Conservation (phyloP, 129 eudicot genomes). For the Lactuca saligna region DNA sequence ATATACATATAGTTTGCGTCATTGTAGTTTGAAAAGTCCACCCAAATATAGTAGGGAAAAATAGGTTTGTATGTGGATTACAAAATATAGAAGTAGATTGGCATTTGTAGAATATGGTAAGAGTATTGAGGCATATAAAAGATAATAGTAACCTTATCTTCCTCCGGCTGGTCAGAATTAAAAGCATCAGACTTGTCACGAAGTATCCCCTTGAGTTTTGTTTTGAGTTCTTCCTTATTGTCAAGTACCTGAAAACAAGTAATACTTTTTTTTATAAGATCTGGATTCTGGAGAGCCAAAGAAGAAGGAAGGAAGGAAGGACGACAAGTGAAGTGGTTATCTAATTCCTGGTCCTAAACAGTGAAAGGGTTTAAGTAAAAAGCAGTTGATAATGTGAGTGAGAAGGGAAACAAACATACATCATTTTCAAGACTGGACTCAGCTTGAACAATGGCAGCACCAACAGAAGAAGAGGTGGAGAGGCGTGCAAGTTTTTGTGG, state of each 20-base stretch:
- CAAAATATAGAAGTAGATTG: too few relatives aligned
- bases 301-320: too few relatives aligned
- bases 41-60: background rate
- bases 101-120: too few relatives aligned
- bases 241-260: conserved; percentile 51
- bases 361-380: background rate
- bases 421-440: conserved; percentile 74
- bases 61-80: too few relatives aligned
- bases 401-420: conserved; percentile 54
- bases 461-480: conserved; percentile 64
- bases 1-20: too few relatives aligned
- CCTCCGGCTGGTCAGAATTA: conserved; percentile 69
- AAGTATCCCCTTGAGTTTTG: conserved; percentile 73
- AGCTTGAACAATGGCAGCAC: conserved; percentile 96
- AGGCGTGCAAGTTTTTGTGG: conserved; percentile 64
- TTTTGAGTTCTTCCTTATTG: conserved; percentile 86
- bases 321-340: too few relatives aligned
- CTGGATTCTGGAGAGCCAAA: too few relatives aligned
- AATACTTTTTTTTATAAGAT: background rate
- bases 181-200: conserved; percentile 88
- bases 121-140: too few relatives aligned
- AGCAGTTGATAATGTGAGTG: background rate
- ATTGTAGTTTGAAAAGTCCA: too few relatives aligned
- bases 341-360: too few relatives aligned
- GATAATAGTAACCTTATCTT: conserved; percentile 66